Evolutionary conservation across 192 early-diverging fungal genomes (phyloP).

Genomic region (Podila epicladia): DNA sequence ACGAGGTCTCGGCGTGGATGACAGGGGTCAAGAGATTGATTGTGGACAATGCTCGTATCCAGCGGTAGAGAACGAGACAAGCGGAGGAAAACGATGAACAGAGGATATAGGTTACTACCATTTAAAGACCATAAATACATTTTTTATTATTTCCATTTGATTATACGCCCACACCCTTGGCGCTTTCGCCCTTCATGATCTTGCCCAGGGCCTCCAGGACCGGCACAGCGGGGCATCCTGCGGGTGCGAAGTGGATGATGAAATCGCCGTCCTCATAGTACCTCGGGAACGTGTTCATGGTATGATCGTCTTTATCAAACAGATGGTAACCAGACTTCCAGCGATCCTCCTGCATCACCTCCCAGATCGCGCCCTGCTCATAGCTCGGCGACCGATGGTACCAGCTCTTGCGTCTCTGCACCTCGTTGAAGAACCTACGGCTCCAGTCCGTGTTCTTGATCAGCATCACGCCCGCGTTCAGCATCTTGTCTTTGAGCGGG

Average conservation of each 20-base stretch:
- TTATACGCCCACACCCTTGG: conserved; percentile 9
- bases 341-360: conserved; percentile 53
- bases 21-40: conserved; percentile 50
- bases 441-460: conserved; percentile 67
- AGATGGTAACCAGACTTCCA: conserved; percentile 45
- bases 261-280: conserved; percentile 60
- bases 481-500: conserved; percentile 58
- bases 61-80: background rate
- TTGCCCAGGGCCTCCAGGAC: conserved; percentile 52
- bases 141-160: no score
- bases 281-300: conserved; percentile 66
- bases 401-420: conserved; percentile 51
- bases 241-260: conserved; percentile 68
- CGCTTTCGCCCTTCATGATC: conserved; percentile 39
- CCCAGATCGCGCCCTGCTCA: conserved; percentile 70
- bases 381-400: conserved; percentile 49
- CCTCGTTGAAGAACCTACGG: conserved; percentile 54
- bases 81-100: no score
- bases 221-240: conserved; percentile 59
- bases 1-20: conserved; percentile 51
- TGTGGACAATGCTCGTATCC: conserved; percentile 41
- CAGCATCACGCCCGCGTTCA: conserved; percentile 69
- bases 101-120: background rate
- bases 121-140: background rate
- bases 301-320: conserved; percentile 61